A percentile compares a stretch with the other conserved stretches of the same genome.
phyloP scores from a whole-genome alignment of 2,329 filamentous ascomycete genomes.

The Ascochyta koolunga region DNA sequence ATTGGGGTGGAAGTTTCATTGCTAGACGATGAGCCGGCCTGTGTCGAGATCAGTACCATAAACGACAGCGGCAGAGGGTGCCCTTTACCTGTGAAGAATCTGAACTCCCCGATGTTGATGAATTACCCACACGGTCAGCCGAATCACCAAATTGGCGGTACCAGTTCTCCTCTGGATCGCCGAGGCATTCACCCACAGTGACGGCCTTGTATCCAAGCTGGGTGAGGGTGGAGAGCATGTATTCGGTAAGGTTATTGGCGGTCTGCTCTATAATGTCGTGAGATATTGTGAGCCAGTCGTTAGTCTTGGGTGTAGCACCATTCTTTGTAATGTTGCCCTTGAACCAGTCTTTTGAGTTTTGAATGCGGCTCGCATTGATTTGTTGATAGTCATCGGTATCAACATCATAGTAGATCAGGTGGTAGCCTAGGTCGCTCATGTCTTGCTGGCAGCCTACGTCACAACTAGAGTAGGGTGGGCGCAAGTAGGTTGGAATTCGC shows the following conservation, averaged over 20 bases:
- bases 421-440: constrained; percentile 59
- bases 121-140: constrained; percentile 1
- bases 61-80: too few species aligned
- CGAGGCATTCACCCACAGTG: constrained; percentile 56
- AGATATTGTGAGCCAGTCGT: constrained; percentile 59
- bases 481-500: constrained; percentile 62
- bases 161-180: constrained; percentile 55
- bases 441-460: constrained; percentile 49
- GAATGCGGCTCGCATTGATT: constrained; percentile 54
- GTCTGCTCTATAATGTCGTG: constrained; percentile 57
- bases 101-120: background rate
- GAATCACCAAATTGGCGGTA: constrained; percentile 48
- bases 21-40: background rate
- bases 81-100: background rate
- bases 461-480: constrained; percentile 57
- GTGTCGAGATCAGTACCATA: background rate
- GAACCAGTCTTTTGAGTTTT: constrained; percentile 63
- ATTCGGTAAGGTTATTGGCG: constrained; percentile 52
- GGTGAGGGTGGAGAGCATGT: constrained; percentile 51
- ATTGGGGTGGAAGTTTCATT: background rate
- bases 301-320: constrained; percentile 29
- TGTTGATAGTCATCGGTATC: constrained; percentile 68
- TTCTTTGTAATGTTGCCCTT: constrained; percentile 49
- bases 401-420: constrained; percentile 66
- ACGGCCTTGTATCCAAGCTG: constrained; percentile 53